Evolutionary conservation across 768 basidiomycete species (phyloP), one percentile per base, ranked within the genome.

Genomic region (Mycena galericulata): DNA sequence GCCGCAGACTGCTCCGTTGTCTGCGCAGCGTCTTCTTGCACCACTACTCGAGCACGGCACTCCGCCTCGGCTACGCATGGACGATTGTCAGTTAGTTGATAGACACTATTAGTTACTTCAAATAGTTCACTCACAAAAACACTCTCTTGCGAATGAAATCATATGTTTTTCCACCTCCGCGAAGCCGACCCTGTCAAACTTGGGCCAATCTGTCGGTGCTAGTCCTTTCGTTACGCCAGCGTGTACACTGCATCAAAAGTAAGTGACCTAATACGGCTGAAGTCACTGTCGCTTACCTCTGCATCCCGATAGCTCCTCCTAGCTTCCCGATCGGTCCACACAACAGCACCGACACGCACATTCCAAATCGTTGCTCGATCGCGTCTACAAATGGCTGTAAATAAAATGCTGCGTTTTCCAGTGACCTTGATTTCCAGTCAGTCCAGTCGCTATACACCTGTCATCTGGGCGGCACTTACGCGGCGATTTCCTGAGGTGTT

Each of bases 181-280:
- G 22, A 57, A 65, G 0, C 63, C 32, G 0, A 18, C 8, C 20
- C 18, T 36, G 47, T 65, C 54, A 24, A 5, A 41, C 11, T n/a
- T 12, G 0, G 63, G 55, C 63, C 63, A 65, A 18, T 49, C 57
- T 11, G 22, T 2, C 14, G 55, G 46, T 4, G 27, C 63, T 3
- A 57, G 2, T 14, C 63, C 63, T 9, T 45, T 57, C 17, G 55
- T 65, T 20, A 14, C 17, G 5, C 63, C 63, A 1, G 63, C 24
- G n/a, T 65, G 63, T 2, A 65, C 63, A 26, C 63, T 65, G n/a
- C 17, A 40, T n/a, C 32, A 38, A 20, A 20, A n/a, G 10, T 61
- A 32, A 53, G 29, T 11, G 54, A 27, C 22, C 3, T 54, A 14
- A 3, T 20, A 46, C 14, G 20, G 2, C 58, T 15, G 5, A 3